Base-by-base conservation (phyloP, 441 rosid genomes). In the Aquilaria agallochum region DNA sequence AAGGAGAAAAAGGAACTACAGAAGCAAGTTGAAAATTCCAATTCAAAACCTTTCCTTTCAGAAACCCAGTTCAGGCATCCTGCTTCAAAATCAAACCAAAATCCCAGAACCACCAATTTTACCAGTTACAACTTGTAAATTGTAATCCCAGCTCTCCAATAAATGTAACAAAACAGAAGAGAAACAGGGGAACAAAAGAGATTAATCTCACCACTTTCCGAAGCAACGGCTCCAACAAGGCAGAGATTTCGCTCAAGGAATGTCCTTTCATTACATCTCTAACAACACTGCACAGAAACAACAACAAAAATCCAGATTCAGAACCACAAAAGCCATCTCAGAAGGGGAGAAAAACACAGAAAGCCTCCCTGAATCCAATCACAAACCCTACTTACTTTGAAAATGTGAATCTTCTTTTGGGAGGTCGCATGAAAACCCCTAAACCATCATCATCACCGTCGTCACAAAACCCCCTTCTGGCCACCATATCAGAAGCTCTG, bases 201-300 rank as follows among this genome's bases (percentile, higher is more conserved):
- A 20, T 27, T 74, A n/a, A 4, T 53, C 83, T 64, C 60, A 92
- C 97, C 72, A 75, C 71, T 62, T 10, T 30, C 56, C 85, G 81
- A 3, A 89, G 0, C 30, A 66, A 58, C 40, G 85, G 82, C 78
- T 92, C 92, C 54, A 92, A 64, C 44, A 9, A 44, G 34, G 56
- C 20, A n/a, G 64, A 67, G 31, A 79, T 60, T 53, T 67, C 87
- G 10, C 72, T 50, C n/a, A 56, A 0, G 1, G 80, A 76, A 63
- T 40, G 68, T 63, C 79, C 75, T 58, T 78, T 79, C 59, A 89
- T 68, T 13, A 79, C 74, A 62, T 75, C 50, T 31, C 68, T 56
- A 65, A 72, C 75, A 65, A 45, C 68, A 56, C 96, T 76, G 79
- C 63, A 66, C 42, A 65, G 61, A 20, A 57, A 9, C 53, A 36